These are phyloP conservation scores for Mimosa bimucronata DNA, from an alignment of 306 rosid genomes.

Conservation along the genomic window DNA sequence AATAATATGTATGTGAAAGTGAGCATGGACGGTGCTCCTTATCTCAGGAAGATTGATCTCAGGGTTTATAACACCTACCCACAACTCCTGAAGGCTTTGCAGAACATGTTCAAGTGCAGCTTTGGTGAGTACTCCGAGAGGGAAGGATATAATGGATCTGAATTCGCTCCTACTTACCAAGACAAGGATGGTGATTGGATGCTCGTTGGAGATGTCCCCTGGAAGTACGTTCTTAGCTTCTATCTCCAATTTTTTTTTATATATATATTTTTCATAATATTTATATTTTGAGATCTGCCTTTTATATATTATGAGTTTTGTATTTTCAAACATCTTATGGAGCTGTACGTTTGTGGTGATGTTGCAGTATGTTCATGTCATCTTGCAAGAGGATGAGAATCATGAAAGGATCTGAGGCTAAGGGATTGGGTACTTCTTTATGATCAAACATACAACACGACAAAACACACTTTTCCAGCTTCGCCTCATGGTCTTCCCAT, in stretches of 20 bases:
- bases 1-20: slow-evolving; percentile 65
- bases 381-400: slow-evolving; percentile 76
- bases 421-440: slow-evolving; percentile 55
- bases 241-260: too few relatives aligned
- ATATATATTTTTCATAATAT: too few relatives aligned
- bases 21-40: slow-evolving; percentile 94
- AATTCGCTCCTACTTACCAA: slow-evolving; percentile 77
- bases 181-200: slow-evolving; percentile 97
- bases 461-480: slow-evolving; percentile 1
- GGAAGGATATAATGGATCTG: slow-evolving; percentile 71
- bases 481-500: slow-evolving; percentile 12
- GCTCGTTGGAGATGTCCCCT: slow-evolving; percentile 96
- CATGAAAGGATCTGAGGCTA: slow-evolving; percentile 73
- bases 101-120: slow-evolving; percentile 71
- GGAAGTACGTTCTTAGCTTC: slow-evolving; percentile 62
- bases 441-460: slow-evolving; percentile 29
- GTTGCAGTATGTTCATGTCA: slow-evolving; percentile 65
- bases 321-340: background rate
- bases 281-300: background rate
- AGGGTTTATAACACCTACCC: slow-evolving; percentile 64
- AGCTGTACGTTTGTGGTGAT: background rate
- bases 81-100: slow-evolving; percentile 71
- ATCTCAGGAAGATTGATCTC: slow-evolving; percentile 83
- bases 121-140: slow-evolving; percentile 77
- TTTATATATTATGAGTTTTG: background rate